Evolutionary conservation across 2,329 filamentous ascomycete genomes (phyloP).

Genomic region (Scytalidium lignicola): DNA sequence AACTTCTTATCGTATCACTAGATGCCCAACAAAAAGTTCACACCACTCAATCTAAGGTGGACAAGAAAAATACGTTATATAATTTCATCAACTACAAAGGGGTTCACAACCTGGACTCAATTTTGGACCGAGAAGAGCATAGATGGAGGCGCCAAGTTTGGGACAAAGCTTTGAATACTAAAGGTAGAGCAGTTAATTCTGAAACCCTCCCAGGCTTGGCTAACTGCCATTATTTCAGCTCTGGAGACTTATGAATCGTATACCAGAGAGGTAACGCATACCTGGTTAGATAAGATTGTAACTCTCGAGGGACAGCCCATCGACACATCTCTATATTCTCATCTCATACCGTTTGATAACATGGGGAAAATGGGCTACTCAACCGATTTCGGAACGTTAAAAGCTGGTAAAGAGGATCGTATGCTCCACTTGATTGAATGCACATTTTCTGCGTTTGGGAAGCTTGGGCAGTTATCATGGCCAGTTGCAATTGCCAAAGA

Average conservation of each 20-base stretch:
- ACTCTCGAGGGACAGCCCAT: conserved; percentile 12
- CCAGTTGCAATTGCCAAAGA: conserved; percentile 11
- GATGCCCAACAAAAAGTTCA: conserved; percentile 18
- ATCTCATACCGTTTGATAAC: conserved; percentile 25
- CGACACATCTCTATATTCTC: conserved; percentile 15
- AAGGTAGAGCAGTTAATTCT: conserved; percentile 9
- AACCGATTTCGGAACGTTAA: conserved; percentile 18
- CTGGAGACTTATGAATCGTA: conserved; percentile 18
- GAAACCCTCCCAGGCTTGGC: too few species aligned
- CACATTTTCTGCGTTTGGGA: conserved; percentile 13
- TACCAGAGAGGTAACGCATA: conserved; percentile 11
- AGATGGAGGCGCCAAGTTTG: conserved; percentile 18
- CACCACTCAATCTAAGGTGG: conserved; percentile 13
- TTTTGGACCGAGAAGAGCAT: conserved; percentile 12
- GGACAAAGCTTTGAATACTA: conserved; percentile 19
- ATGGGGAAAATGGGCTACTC: conserved; percentile 25
- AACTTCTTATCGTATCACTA: conserved; percentile 13
- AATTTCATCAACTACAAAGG: conserved; percentile 10
- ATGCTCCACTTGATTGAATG: conserved; percentile 19
- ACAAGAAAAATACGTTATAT: conserved; percentile 17
- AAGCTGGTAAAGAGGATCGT: conserved; percentile 17
- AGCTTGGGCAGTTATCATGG: conserved; percentile 20
- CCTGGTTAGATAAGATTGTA: conserved; percentile 11
- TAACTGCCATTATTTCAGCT: conserved; percentile 13
- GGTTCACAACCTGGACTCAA: conserved; percentile 11